Percentiles rank a stretch among this genome's conserved stretches.
Conservation (phyloP, 306 rosid species). For the Citrullus colocynthis region DNA sequence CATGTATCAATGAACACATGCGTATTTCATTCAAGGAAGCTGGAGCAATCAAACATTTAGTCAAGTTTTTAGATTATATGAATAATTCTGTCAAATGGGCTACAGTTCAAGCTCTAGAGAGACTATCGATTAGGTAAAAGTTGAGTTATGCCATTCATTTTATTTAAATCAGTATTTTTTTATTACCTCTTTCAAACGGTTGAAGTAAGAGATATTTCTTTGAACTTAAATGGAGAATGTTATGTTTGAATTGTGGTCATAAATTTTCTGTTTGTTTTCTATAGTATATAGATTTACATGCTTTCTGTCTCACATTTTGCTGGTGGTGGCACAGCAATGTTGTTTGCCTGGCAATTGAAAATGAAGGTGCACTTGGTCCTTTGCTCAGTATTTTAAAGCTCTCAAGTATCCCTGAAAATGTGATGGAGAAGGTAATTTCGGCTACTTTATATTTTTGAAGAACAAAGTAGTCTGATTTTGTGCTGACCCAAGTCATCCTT, state of each 20-base stretch:
- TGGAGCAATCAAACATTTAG: conserved; percentile 60
- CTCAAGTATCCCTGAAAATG: conserved; percentile 26
- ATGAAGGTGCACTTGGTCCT: conserved; percentile 51
- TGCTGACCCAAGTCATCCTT: conserved; percentile 18
- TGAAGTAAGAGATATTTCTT: neutral
- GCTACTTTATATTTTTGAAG: conserved; percentile 1
- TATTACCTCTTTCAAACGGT: neutral
- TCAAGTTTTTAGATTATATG: conserved; percentile 34
- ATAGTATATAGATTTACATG: neutral
- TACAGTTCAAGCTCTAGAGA: conserved; percentile 50
- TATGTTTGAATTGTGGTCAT: neutral
- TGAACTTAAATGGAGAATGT: neutral
- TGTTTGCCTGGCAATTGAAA: conserved; percentile 59
- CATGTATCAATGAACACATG: conserved; percentile 67
- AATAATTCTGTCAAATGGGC: conserved; percentile 41
- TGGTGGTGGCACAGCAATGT: conserved; percentile 45
- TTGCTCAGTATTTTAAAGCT: conserved; percentile 38
- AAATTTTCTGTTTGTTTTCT: neutral
- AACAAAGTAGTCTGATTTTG: conserved; percentile 9
- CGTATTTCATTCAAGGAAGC: conserved; percentile 83
- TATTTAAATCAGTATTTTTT: neutral
- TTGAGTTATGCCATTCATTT: neutral
- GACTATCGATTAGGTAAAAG: conserved; percentile 61
- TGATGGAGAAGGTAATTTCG: conserved; percentile 49
- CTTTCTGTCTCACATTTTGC: neutral